These are phyloP conservation scores for Abelmoschus esculentus DNA, from an alignment of 345 rosid genomes.

Conservation along the genomic window DNA sequence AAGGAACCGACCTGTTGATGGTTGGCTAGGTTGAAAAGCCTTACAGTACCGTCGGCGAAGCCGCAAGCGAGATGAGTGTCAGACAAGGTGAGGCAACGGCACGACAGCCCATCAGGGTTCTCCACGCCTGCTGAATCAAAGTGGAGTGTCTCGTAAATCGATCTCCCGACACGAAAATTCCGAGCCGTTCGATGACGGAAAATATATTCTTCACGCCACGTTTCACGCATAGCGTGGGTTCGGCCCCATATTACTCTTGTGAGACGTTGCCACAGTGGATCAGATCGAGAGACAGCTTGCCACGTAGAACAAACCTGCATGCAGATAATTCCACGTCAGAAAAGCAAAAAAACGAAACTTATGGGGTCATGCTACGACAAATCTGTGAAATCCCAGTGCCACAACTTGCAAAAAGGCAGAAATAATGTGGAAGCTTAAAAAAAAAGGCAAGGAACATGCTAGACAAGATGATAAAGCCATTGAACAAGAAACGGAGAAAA, in stretches of 20 bases:
- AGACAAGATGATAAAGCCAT: too few species aligned
- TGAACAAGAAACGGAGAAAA: background rate
- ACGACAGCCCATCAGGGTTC: conserved; percentile 44
- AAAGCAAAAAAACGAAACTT: background rate
- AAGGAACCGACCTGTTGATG: conserved; percentile 49
- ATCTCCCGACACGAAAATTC: conserved; percentile 46
- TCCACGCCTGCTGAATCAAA: conserved; percentile 53
- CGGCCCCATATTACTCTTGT: conserved; percentile 31
- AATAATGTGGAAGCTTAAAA: too few species aligned
- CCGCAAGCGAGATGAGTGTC: conserved; percentile 47
- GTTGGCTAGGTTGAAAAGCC: conserved; percentile 49
- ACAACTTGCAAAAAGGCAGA: background rate
- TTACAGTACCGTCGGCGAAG: conserved; percentile 75
- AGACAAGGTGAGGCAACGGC: conserved; percentile 53
- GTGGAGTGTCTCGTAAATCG: conserved; percentile 33
- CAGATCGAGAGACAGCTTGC: too few species aligned
- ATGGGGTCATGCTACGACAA: conserved; percentile 3
- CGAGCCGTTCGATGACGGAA: conserved; percentile 56
- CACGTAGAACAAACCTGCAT: background rate
- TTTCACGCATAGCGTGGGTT: conserved; percentile 29
- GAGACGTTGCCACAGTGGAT: background rate
- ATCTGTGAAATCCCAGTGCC: background rate
- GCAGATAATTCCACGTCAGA: background rate
- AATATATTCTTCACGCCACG: conserved; percentile 70
- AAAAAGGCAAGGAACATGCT: background rate